Percentiles rank a stretch among this genome's conserved stretches.
Conservation (phyloP, 23 red algal species). For the Gracilaria gracilis region DNA sequence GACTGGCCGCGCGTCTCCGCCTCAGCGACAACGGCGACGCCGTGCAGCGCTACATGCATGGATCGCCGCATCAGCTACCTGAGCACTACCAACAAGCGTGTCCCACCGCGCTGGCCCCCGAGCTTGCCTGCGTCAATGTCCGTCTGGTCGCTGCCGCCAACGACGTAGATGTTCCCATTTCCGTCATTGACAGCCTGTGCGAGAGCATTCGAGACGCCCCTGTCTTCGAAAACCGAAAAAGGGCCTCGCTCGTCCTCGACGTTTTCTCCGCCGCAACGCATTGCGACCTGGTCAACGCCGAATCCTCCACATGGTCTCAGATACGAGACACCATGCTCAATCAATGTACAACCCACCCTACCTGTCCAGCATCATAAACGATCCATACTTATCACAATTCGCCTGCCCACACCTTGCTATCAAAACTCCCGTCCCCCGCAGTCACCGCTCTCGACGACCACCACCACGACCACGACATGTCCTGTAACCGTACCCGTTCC, state of each 20-base stretch:
- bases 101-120: constrained; percentile 16
- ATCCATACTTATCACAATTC: neutral
- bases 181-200: neutral
- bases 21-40: constrained; percentile 65
- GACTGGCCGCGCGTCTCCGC: constrained; percentile 28
- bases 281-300: constrained; percentile 22
- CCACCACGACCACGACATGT: no score
- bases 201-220: constrained; percentile 8
- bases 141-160: constrained; percentile 6
- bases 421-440: neutral
- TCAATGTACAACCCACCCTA: neutral
- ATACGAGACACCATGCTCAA: constrained; percentile 3
- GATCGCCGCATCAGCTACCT: constrained; percentile 15
- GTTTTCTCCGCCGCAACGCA: constrained; percentile 1
- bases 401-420: no score
- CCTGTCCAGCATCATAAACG: neutral
- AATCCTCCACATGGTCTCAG: neutral
- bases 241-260: neutral
- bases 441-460: neutral
- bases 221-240: neutral
- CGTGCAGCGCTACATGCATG: constrained; percentile 53
- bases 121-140: constrained; percentile 1
- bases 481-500: neutral
- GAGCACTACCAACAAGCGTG: constrained; percentile 28
- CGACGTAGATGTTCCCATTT: constrained; percentile 26